Conservation (phyloP, 2,329 filamentous ascomycete species). For the Ceratocystis alfenasii region DNA sequence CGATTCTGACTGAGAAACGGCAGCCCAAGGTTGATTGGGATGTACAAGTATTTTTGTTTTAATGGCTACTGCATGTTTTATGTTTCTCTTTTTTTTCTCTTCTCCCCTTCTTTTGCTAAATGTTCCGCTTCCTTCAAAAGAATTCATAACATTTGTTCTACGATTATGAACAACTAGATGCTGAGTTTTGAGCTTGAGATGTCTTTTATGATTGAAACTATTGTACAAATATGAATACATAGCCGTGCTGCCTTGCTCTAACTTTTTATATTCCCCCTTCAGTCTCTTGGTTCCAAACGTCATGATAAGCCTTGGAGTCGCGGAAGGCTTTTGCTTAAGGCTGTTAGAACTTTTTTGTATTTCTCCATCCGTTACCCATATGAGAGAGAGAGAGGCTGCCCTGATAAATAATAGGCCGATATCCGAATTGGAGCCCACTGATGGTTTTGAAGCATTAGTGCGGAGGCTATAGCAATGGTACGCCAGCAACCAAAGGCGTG, state of each 20-base stretch:
- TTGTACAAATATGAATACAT: slow-evolving; percentile 19
- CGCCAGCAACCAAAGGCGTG: neutral
- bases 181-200: neutral
- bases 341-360: neutral
- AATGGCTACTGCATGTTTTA: slow-evolving; percentile 15
- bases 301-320: neutral
- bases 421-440: neutral
- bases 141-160: too few species aligned
- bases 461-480: neutral
- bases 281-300: slow-evolving; percentile 2
- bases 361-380: neutral
- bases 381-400: neutral
- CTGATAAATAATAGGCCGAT: neutral
- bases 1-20: slow-evolving; percentile 41
- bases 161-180: too few species aligned
- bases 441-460: neutral
- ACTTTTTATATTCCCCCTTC: neutral
- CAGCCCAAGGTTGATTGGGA: neutral
- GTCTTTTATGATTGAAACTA: slow-evolving; percentile 6
- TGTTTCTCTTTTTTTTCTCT: neutral
- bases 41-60: slow-evolving; percentile 3
- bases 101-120: neutral
- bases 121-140: neutral
- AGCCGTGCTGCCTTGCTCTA: slow-evolving; percentile 11
- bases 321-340: neutral